Evolutionary conservation across 805 yeast species (phyloP).

Genomic region (Naumovozyma castellii): DNA sequence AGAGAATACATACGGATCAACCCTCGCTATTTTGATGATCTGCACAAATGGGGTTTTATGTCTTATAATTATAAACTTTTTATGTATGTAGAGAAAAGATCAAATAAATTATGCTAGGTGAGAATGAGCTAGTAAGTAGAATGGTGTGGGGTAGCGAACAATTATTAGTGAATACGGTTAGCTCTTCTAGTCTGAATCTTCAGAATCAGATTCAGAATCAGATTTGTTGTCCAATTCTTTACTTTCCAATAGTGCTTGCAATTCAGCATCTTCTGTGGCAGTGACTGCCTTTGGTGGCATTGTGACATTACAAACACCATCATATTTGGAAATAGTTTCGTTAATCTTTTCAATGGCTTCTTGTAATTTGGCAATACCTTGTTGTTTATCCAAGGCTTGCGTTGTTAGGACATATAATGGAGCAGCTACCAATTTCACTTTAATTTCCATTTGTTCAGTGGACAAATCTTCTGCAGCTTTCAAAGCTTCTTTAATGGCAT

Average conservation of each 20-base stretch:
- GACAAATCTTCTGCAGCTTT: constrained; percentile 76
- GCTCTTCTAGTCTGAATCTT: not conserved
- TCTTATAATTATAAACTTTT: too few species aligned
- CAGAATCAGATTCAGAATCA: not conserved
- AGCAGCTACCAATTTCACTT: constrained; percentile 93
- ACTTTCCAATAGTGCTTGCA: constrained; percentile 89
- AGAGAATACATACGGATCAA: too few species aligned
- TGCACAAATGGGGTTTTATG: too few species aligned
- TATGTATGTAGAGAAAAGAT: too few species aligned
- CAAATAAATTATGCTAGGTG: too few species aligned
- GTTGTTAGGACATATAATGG: constrained; percentile 91
- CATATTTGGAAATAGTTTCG: constrained; percentile 57
- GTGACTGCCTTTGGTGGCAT: constrained; percentile 99
- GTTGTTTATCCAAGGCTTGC: constrained; percentile 82
- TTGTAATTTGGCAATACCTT: constrained; percentile 73
- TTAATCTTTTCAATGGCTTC: constrained; percentile 71
- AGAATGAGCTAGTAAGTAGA: too few species aligned
- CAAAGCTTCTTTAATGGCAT: constrained; percentile 87
- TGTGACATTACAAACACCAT: constrained; percentile 83
- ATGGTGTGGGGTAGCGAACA: too few species aligned
- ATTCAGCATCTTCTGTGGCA: constrained; percentile 95
- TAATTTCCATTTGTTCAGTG: constrained; percentile 79
- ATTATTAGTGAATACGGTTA: not conserved
- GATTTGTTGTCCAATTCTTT: constrained; percentile 72
- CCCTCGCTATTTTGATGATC: too few species aligned